Conservation (phyloP, 768 basidiomycete genomes). For the Agrocybe pediades region DNA sequence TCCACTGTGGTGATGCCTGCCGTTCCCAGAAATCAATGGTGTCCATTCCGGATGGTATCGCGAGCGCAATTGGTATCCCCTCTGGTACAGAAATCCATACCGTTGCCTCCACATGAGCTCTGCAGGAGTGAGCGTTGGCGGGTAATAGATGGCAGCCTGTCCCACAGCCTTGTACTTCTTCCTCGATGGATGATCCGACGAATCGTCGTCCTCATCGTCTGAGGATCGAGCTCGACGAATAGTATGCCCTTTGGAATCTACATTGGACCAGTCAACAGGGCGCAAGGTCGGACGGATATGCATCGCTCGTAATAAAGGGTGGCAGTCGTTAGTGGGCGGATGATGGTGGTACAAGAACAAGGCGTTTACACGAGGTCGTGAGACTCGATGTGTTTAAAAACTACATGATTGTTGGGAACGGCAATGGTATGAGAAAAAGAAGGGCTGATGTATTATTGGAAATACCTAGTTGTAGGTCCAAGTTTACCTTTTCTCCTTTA, state of each 20-base stretch:
- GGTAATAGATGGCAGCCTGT: slow-evolving; percentile 21
- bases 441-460: slow-evolving; percentile 1
- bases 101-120: slow-evolving; percentile 31
- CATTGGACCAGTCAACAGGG: slow-evolving; percentile 27
- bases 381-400: slow-evolving; percentile 13
- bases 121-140: slow-evolving; percentile 22
- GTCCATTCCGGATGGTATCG: slow-evolving; percentile 29
- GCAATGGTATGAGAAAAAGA: slow-evolving; percentile 10
- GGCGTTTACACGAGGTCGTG: slow-evolving; percentile 6
- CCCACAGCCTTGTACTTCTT: slow-evolving; percentile 15
- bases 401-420: slow-evolving; percentile 11
- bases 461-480: slow-evolving; percentile 27
- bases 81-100: slow-evolving; percentile 22
- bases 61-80: slow-evolving; percentile 27
- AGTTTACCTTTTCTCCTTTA: slow-evolving; percentile 7
- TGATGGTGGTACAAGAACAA: slow-evolving; percentile 7
- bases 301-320: slow-evolving; percentile 15
- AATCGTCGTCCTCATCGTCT: slow-evolving; percentile 6
- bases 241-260: slow-evolving; percentile 20
- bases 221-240: slow-evolving; percentile 17
- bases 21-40: slow-evolving; percentile 21
- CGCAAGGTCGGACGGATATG: slow-evolving; percentile 20
- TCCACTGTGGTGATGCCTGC: slow-evolving; percentile 21
- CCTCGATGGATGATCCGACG: slow-evolving; percentile 6
- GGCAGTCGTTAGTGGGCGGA: not conserved